Conservation (phyloP, 1,284 basidiomycete species). For the Ustanciosporium gigantosporum region DNA sequence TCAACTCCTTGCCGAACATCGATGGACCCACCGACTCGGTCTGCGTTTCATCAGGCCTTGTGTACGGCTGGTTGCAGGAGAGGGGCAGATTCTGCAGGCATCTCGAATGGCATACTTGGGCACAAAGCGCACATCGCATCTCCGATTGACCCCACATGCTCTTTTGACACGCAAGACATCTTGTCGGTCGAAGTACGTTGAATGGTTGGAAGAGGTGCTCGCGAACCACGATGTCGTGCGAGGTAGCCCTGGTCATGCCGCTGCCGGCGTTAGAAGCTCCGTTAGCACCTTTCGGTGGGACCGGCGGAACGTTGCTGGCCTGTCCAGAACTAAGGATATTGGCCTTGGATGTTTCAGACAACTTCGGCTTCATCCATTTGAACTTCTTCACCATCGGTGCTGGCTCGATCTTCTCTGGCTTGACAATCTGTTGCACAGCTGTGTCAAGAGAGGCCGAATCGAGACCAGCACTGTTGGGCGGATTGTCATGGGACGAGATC, state of each 20-base stretch:
- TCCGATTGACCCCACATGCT: slow-evolving; percentile 97
- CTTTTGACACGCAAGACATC: slow-evolving; percentile 93
- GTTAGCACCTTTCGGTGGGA: slow-evolving; percentile 15
- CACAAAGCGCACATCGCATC: slow-evolving; percentile 72
- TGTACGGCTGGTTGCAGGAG: slow-evolving; percentile 49
- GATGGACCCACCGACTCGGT: slow-evolving; percentile 65
- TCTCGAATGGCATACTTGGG: slow-evolving; percentile 47
- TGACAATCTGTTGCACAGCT: slow-evolving; percentile 62
- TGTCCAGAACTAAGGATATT: slow-evolving; percentile 1
- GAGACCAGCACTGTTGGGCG: slow-evolving; percentile 23
- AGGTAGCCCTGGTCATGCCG: slow-evolving; percentile 24
- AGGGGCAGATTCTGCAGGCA: slow-evolving; percentile 49
- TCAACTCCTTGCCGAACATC: slow-evolving; percentile 85
- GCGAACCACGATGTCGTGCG: slow-evolving; percentile 44
- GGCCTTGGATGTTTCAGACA: slow-evolving; percentile 34
- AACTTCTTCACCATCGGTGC: slow-evolving; percentile 63
- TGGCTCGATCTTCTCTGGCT: slow-evolving; percentile 62
- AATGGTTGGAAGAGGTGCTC: slow-evolving; percentile 87
- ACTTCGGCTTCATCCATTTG: slow-evolving; percentile 66
- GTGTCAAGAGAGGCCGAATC: slow-evolving; percentile 49
- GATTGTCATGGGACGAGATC: slow-evolving; percentile 34
- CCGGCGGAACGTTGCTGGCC: slow-evolving; percentile 15
- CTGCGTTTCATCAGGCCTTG: slow-evolving; percentile 38
- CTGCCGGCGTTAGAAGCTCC: not conserved
- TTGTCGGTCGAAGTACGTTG: slow-evolving; percentile 82